Percentiles rank a stretch among this genome's conserved stretches.
phyloP scores from a whole-genome alignment of 305 asterid species.

The Fraxinus dipetala region DNA sequence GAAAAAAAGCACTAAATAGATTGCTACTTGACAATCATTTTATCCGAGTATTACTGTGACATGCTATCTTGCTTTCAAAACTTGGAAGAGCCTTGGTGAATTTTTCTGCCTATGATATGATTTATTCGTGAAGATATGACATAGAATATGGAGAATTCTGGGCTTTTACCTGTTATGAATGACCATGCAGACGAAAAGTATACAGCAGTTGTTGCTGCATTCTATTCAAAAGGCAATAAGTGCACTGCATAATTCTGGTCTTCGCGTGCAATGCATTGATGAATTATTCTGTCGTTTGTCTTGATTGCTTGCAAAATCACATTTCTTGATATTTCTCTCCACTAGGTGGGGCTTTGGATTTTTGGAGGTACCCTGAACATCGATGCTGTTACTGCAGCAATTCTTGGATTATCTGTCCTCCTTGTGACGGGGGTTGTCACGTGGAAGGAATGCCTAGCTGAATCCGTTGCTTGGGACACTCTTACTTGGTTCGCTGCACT shows the following conservation, averaged over 20 bases:
- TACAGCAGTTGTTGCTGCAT: not conserved
- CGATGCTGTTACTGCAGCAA: constrained; percentile 99
- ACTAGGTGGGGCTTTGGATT: constrained; percentile 96
- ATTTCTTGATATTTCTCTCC: not conserved
- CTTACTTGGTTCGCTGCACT: constrained; percentile 99
- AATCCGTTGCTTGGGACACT: constrained; percentile 99
- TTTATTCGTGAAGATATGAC: not conserved
- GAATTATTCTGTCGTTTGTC: not conserved
- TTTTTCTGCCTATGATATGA: not conserved
- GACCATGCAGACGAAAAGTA: not conserved
- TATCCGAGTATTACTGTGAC: too few relatives aligned
- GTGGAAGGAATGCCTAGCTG: constrained; percentile 97
- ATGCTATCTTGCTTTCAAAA: not conserved
- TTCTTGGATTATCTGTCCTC: constrained; percentile 88
- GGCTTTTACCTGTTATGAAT: not conserved
- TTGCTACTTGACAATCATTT: too few relatives aligned
- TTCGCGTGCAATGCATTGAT: not conserved
- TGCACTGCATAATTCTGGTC: not conserved
- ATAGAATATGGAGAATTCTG: not conserved
- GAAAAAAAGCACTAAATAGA: not conserved
- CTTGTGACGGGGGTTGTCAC: constrained; percentile 89
- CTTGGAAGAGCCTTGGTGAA: not conserved
- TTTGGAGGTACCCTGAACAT: constrained; percentile 69
- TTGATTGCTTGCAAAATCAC: not conserved
- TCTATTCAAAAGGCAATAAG: not conserved